Conservation (phyloP, 2,329 filamentous ascomycete genomes). For the Tolypocladium sp. region DNA sequence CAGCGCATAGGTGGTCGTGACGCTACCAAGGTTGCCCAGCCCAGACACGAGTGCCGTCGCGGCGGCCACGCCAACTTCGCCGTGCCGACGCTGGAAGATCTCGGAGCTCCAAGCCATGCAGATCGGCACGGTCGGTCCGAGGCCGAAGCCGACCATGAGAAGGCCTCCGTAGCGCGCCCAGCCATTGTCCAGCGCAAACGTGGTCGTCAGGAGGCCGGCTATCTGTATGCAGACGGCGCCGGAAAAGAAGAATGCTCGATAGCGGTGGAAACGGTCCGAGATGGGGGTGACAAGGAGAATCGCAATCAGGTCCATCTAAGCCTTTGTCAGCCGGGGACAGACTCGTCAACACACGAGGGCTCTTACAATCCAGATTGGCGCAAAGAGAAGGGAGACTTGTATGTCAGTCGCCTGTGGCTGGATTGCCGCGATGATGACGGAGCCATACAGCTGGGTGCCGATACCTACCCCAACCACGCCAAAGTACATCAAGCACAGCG, state of each 20-base stretch:
- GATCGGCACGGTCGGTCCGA: slow-evolving; percentile 84
- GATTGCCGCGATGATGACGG: slow-evolving; percentile 75
- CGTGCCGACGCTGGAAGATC: slow-evolving; percentile 81
- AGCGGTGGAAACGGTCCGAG: slow-evolving; percentile 76
- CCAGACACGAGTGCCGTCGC: slow-evolving; percentile 80
- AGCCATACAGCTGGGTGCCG: slow-evolving; percentile 80
- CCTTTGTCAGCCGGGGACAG: background rate
- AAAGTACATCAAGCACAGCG: slow-evolving; percentile 84
- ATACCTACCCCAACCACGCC: slow-evolving; percentile 90
- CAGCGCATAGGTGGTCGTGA: slow-evolving; percentile 80
- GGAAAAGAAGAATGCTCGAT: slow-evolving; percentile 75
- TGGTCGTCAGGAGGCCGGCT: slow-evolving; percentile 67
- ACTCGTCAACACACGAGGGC: background rate
- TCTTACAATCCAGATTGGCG: slow-evolving; percentile 84
- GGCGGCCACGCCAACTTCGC: slow-evolving; percentile 82
- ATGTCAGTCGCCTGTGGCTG: slow-evolving; percentile 64
- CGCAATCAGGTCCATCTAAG: slow-evolving; percentile 74
- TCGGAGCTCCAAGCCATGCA: slow-evolving; percentile 92
- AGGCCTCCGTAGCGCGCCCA: slow-evolving; percentile 85
- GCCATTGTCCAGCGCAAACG: slow-evolving; percentile 59
- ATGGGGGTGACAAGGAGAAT: slow-evolving; percentile 80
- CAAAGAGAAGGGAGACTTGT: slow-evolving; percentile 72
- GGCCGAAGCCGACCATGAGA: slow-evolving; percentile 82
- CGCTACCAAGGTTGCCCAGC: slow-evolving; percentile 76
- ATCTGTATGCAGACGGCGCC: slow-evolving; percentile 71